Base-by-base conservation (phyloP, 306 rosid genomes). In the Inga leiocalycina region DNA sequence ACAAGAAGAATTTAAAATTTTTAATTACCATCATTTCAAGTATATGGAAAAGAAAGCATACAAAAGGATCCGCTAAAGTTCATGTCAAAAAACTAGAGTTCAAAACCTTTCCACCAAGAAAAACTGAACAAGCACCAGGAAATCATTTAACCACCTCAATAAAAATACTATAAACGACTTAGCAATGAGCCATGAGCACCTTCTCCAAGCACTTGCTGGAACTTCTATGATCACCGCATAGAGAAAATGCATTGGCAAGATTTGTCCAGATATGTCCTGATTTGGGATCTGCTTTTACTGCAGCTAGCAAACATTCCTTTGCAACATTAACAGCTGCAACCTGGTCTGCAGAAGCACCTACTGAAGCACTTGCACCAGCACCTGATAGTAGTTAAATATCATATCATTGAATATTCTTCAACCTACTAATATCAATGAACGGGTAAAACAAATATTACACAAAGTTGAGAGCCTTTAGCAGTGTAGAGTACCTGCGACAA, bases 201-300 rank as follows among this genome's bases (percentile, higher is more conserved):
- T 93, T 93, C 94, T 93, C 98, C 88, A 93, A 89, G 90, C 98
- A 93, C 87, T 93, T 93, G 92, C 92, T 83, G 86, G 97, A 92
- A 90, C 93, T 93, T 86, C 94, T 89, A 84, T 92, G 92, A 89
- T 96, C 98, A 72, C 97, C 97, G 74, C 77, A 86, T 78, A 92
- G 54, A 84, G 81, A 83, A 88, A 92, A 93, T 67, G 94, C 97
- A 89, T 89, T 85, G 39, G 97, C 97, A 87, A 96, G 98, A 90
- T 91, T 96, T 48, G 93, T 89, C 99, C 97, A 96, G 24, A 90
- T 82, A 88, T 96, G 99, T 51, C 97, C 97, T 84, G 98, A 93
- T 90, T 90, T 96, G 30, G 93, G 91, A 78, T 96, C 98, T 61
- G 86, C 88, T 85, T 90, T 92, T 74, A 91, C 62, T 71, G 98